Evolutionary conservation across 2,329 filamentous ascomycete genomes (phyloP).

Genomic region (Ciborinia camelliae): DNA sequence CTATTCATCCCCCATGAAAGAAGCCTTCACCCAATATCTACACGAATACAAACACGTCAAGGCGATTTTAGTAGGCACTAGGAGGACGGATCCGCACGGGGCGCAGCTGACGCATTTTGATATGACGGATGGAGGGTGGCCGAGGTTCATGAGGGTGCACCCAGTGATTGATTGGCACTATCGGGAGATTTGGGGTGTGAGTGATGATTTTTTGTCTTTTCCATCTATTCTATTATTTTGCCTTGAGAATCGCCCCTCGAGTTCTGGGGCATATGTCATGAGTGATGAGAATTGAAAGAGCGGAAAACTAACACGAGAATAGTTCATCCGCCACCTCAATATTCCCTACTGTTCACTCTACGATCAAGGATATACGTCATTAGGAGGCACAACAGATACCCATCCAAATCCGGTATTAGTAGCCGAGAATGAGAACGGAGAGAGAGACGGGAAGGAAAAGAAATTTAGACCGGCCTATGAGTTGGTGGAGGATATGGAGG

Average conservation of each 20-base stretch:
- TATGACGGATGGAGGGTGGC: conserved; percentile 85
- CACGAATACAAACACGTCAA: conserved; percentile 59
- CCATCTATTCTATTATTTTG: background rate
- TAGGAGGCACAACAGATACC: conserved; percentile 89
- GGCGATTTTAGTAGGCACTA: conserved; percentile 83
- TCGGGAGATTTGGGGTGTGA: conserved; percentile 86
- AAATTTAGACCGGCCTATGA: conserved; percentile 72
- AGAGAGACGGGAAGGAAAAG: conserved; percentile 36
- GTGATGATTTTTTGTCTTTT: conserved; percentile 38
- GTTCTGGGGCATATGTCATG: too few relatives aligned
- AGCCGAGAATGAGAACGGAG: conserved; percentile 30
- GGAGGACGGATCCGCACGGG: conserved; percentile 90
- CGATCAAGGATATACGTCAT: conserved; percentile 82
- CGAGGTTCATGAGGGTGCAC: conserved; percentile 86
- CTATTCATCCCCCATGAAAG: conserved; percentile 75
- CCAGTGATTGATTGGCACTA: conserved; percentile 98
- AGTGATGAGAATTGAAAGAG: background rate
- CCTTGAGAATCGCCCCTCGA: background rate
- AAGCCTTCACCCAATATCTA: conserved; percentile 76
- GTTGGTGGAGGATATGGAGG: conserved; percentile 69
- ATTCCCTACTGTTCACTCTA: conserved; percentile 87
- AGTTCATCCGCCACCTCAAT: conserved; percentile 76
- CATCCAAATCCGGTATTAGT: conserved; percentile 78
- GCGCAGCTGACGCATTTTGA: conserved; percentile 77
- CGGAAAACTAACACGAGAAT: background rate